Evolutionary conservation across 2,329 filamentous ascomycete genomes (phyloP).

Genomic region (Cadophora sp.): DNA sequence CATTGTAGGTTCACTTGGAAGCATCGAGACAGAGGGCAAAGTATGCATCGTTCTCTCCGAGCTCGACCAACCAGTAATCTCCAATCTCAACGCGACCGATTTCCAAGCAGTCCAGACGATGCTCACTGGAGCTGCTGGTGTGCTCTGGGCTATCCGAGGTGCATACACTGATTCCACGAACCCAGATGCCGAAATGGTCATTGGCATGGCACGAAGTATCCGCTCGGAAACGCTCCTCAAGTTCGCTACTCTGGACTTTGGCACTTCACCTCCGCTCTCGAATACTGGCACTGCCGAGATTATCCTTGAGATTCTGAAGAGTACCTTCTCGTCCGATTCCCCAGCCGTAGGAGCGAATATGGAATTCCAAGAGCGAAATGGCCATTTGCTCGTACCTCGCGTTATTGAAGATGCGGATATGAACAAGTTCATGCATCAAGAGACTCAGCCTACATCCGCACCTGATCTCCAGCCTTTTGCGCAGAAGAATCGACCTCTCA

Average conservation of each 20-base stretch:
- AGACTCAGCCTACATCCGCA: slow-evolving; percentile 49
- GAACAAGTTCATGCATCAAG: slow-evolving; percentile 50
- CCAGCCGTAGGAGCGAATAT: slow-evolving; percentile 28
- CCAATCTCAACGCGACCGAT: slow-evolving; percentile 48
- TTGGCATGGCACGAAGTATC: slow-evolving; percentile 42
- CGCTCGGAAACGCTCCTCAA: slow-evolving; percentile 39
- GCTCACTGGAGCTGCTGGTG: slow-evolving; percentile 46
- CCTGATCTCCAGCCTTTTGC: slow-evolving; percentile 52
- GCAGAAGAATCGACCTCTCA: slow-evolving; percentile 36
- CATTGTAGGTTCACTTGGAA: slow-evolving; percentile 43
- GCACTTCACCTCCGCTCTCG: slow-evolving; percentile 44
- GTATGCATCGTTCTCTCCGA: slow-evolving; percentile 58
- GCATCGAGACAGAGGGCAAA: slow-evolving; percentile 41
- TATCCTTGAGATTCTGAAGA: slow-evolving; percentile 34
- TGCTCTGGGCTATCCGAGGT: slow-evolving; percentile 57
- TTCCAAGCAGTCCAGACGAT: slow-evolving; percentile 53
- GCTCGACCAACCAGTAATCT: slow-evolving; percentile 47
- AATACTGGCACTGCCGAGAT: slow-evolving; percentile 37
- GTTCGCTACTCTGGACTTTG: slow-evolving; percentile 40
- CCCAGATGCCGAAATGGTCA: slow-evolving; percentile 38
- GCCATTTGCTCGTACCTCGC: slow-evolving; percentile 41
- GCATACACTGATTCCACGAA: slow-evolving; percentile 47
- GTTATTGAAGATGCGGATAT: slow-evolving; percentile 40
- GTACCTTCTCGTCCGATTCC: slow-evolving; percentile 24
- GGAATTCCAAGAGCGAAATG: slow-evolving; percentile 39